Base-by-base conservation (phyloP, 1,139 yeast species). In the Blastobotrys niveus region DNA sequence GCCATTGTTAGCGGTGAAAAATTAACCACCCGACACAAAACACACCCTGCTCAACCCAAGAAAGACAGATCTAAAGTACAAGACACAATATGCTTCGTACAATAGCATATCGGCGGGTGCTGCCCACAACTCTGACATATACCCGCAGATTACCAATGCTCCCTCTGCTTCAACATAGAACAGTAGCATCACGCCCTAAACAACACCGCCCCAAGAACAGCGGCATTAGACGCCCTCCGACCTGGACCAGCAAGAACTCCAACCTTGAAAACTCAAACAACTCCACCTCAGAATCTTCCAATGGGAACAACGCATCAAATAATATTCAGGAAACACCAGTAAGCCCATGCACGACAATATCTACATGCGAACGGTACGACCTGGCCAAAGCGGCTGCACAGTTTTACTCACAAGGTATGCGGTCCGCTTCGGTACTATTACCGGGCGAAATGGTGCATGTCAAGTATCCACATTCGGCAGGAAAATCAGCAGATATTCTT, bases 351-450 rank as follows among this genome's bases (percentile, higher is more conserved):
- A 79, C 85, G 0, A 76, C 89, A 0, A 73, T 81, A 4, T 82
- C 94, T 1, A 73, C 80, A 0, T 82, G 88, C 46, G 93, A 84
- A 53, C 62, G 68, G 10, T 84, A 84, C 52, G 79, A 85, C 57
- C 65, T 86, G 35, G 66, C 67, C 0, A 61, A 59, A 33, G 73
- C 73, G 3, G 54, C 68, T 41, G 46, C 58, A 24, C 56, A 63
- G 2, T 56, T 78, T 24, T 59, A 62, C 27, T 57, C 58, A 9
- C 54, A 63, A 45, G 72, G 76, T 29, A 58, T 66, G 53, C 53
- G 66, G 35, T 61, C 65, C 40, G 64, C 70, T 49, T 67, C 56
- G 48, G 58, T 69, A 19, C 57, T 83, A n/a, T 77, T 86, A 2
- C 84, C 88, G 0, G 81, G 80, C 31, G 94, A 85, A 57, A 87